phyloP scores from a whole-genome alignment of 257 asterid genomes.

The Solanum ossicruentum region DNA sequence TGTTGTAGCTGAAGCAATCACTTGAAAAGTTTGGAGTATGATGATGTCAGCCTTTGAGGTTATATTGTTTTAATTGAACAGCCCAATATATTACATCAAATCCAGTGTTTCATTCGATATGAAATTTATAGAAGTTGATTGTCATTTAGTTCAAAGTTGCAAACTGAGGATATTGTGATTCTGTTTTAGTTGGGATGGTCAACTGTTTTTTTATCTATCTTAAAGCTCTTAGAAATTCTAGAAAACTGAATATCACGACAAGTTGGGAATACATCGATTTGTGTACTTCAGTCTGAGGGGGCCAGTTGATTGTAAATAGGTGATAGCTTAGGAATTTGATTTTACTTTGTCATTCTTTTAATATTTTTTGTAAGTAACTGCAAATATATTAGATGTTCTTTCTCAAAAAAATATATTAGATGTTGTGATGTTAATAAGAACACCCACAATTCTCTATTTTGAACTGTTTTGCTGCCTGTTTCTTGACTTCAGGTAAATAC shows the following conservation, averaged over 20 bases:
- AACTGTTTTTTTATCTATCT: background rate
- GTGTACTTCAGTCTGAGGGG: background rate
- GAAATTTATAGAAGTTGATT: background rate
- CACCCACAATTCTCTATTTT: background rate
- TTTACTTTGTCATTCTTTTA: background rate
- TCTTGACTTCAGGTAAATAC: background rate
- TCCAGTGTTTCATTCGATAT: background rate
- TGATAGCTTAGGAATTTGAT: background rate
- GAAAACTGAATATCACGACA: background rate
- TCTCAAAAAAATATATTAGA: background rate
- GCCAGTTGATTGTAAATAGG: background rate
- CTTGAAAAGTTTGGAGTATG: background rate
- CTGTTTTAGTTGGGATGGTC: background rate
- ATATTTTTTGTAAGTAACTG: background rate
- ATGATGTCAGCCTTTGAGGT: background rate
- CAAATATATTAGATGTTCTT: background rate
- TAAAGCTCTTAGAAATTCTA: background rate
- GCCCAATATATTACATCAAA: background rate
- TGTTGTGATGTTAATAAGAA: background rate
- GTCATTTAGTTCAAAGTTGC: background rate
- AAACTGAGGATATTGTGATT: background rate
- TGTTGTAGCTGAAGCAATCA: background rate
- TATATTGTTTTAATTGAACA: background rate
- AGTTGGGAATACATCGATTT: background rate
- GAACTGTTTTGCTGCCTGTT: background rate